Percentiles rank a stretch among this genome's conserved stretches.
Conservation (phyloP, 106 monocot species). For the Iris macrosiphon region DNA sequence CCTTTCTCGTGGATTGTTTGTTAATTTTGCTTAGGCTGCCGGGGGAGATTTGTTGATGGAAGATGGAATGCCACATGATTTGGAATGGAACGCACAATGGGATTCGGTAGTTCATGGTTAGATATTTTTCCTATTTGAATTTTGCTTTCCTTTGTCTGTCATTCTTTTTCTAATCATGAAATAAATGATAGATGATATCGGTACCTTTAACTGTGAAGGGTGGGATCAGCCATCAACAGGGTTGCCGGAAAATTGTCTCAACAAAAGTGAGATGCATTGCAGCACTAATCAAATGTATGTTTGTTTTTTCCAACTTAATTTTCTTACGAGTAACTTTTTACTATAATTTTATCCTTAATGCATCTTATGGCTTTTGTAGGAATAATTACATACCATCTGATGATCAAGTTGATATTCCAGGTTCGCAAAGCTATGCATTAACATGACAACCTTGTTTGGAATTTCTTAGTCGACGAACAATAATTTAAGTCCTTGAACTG, state of each 20-base stretch:
- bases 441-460: too few species aligned
- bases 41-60: slow-evolving; percentile 24
- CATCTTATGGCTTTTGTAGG: slow-evolving; percentile 18
- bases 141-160: not conserved
- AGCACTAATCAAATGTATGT: slow-evolving; percentile 41
- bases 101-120: slow-evolving; percentile 32
- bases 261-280: not conserved
- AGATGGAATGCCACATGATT: slow-evolving; percentile 31
- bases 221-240: slow-evolving; percentile 42
- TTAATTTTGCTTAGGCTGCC: slow-evolving; percentile 12
- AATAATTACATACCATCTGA: slow-evolving; percentile 6
- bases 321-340: not conserved
- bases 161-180: slow-evolving; percentile 4
- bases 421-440: slow-evolving; percentile 16
- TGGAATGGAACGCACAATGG: slow-evolving; percentile 41
- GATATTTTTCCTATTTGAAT: not conserved
- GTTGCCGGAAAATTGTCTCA: slow-evolving; percentile 40
- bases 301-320: not conserved
- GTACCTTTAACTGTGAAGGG: slow-evolving; percentile 23
- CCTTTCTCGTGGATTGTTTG: not conserved
- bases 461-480: not conserved
- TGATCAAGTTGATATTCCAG: slow-evolving; percentile 34
- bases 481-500: not conserved
- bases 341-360: not conserved
- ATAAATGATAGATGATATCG: slow-evolving; percentile 17